Evolutionary conservation across 306 rosid genomes (phyloP), one percentile per base, ranked within the genome.

Genomic region (Lupinus albus): DNA sequence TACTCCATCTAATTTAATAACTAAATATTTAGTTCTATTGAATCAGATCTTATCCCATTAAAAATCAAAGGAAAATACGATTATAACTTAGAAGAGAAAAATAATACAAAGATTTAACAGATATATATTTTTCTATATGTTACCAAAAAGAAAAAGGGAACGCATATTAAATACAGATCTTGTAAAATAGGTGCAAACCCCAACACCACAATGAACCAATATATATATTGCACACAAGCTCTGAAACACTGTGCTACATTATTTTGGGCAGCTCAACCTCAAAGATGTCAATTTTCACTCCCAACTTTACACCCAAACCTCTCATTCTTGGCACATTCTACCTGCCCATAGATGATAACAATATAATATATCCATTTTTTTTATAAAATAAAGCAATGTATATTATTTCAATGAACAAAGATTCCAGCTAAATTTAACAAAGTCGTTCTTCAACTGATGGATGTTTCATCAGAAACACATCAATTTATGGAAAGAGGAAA

Each of bases 311-410:
- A 25, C 47, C 35, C 63, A 32, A 81, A 80, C 73, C 59, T 74
- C 70, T 87, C 86, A 25, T 86, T 81, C 78, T 80, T 81, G 21
- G 82, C 68, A 62, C 87, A 81, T 80, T 88, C 84, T 74, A 78
- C 94, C 98, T 93, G 89, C 30, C 69, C 45, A 80, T 74, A 48
- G 11, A 77, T 57, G 72, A 70, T 58, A 56, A 54, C 45, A 36
- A 56, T 36, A 28, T 18, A 20, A 41, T 10, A 5, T 67, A 65
- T 67, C 13, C 42, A 7, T 0, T 2, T 36, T 4, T 28, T 28
- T 36, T 6, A 36, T 0, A 36, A 39, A 45, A 28, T 42, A 18
- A 32, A 13, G 2, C 3, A 47, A 28, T 38, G 20, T 48, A 41
- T 30, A 61, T 14, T 16, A 52, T 50, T 55, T 8, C 53, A 38